A percentile compares a stretch with the other conserved stretches of the same genome.
These are phyloP conservation scores for Boletus tomentosulus DNA, from an alignment of 768 basidiomycete species.

Conservation along the genomic window DNA sequence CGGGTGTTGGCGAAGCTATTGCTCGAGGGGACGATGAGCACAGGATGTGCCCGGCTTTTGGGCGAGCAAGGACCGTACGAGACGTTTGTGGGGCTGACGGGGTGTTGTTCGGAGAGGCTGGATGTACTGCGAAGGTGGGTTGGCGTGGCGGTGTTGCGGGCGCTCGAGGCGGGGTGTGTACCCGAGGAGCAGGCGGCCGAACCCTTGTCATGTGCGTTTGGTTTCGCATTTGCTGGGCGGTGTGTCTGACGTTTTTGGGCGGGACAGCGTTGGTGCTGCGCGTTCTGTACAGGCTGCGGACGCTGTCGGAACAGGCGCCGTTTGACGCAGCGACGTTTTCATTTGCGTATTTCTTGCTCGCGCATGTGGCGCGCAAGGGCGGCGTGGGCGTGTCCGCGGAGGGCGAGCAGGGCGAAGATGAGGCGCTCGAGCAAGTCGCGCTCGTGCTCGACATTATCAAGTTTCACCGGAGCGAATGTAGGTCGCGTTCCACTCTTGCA, in stretches of 20 bases:
- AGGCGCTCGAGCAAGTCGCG: conserved; percentile 75
- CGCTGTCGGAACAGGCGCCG: conserved; percentile 73
- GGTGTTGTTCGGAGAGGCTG: conserved; percentile 69
- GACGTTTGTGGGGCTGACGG: conserved; percentile 70
- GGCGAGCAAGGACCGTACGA: conserved; percentile 50
- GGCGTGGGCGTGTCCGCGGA: conserved; percentile 48
- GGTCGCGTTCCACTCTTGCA: not conserved
- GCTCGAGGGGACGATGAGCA: conserved; percentile 59
- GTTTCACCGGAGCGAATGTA: conserved; percentile 33
- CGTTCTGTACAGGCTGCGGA: conserved; percentile 79
- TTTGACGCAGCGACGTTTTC: conserved; percentile 87
- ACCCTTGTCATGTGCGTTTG: conserved; percentile 41
- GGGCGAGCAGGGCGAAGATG: conserved; percentile 39
- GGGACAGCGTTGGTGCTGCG: conserved; percentile 72
- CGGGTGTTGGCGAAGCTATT: conserved; percentile 56
- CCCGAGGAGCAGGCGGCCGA: conserved; percentile 74
- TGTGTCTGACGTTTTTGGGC: not conserved
- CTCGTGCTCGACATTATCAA: conserved; percentile 46
- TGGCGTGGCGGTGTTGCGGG: conserved; percentile 80
- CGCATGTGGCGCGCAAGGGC: conserved; percentile 61
- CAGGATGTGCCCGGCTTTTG: conserved; percentile 53
- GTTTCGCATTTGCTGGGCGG: not conserved
- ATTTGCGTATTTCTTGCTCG: conserved; percentile 73
- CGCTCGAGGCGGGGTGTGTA: conserved; percentile 58
- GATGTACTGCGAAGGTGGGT: conserved; percentile 66